Percentiles rank a stretch among this genome's conserved stretches.
These are phyloP conservation scores for Paraleonurus japonicus DNA, from an alignment of 257 asterid species.

Conservation along the genomic window DNA sequence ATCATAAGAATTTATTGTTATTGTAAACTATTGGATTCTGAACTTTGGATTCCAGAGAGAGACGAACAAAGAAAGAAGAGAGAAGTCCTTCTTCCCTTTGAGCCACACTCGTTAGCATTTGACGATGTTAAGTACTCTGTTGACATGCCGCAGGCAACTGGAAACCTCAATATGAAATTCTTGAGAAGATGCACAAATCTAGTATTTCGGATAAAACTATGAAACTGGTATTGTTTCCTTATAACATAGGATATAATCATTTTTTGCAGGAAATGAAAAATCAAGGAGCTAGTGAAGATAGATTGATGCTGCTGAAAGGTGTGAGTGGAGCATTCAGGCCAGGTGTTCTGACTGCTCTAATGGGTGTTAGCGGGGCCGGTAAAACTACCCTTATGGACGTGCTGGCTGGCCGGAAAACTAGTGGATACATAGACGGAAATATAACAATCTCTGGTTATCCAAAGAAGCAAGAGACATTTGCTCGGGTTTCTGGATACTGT, in stretches of 20 bases:
- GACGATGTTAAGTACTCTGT: conserved; percentile 46
- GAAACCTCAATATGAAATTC: background rate
- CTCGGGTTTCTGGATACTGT: conserved; percentile 68
- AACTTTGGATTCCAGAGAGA: background rate
- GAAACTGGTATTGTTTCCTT: no score
- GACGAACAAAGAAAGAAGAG: conserved; percentile 18
- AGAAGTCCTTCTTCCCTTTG: conserved; percentile 42
- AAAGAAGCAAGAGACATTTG: conserved; percentile 61
- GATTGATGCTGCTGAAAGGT: conserved; percentile 50
- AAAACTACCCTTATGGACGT: conserved; percentile 80
- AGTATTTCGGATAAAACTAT: no score
- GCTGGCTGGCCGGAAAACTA: no score
- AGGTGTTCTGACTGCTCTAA: conserved; percentile 60
- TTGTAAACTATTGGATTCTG: background rate
- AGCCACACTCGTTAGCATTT: conserved; percentile 41
- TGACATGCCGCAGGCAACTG: conserved; percentile 54
- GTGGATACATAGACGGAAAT: conserved; percentile 58
- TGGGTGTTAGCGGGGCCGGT: conserved; percentile 83
- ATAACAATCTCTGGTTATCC: conserved; percentile 64
- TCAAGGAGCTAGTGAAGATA: conserved; percentile 45
- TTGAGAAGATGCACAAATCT: background rate
- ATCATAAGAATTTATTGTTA: background rate
- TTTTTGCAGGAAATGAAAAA: conserved; percentile 53
- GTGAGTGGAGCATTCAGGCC: conserved; percentile 73
- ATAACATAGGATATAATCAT: no score